Percentiles rank a stretch among this genome's conserved stretches.
Conservation (phyloP, 2,329 filamentous ascomycete species). For the Parastagonospora nodorum region DNA sequence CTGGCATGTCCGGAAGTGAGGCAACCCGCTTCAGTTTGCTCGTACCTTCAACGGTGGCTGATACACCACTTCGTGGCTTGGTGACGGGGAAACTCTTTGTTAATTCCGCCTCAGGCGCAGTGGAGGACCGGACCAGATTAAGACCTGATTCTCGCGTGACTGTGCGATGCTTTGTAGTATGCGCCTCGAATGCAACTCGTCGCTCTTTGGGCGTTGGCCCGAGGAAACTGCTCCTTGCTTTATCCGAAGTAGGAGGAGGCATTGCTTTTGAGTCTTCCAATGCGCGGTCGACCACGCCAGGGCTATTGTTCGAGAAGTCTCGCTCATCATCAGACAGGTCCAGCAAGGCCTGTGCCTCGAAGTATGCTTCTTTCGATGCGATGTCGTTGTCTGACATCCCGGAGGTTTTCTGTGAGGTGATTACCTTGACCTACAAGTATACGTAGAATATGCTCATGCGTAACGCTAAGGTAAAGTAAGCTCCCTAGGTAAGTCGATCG, state of each 20-base stretch:
- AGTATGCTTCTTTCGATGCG: slow-evolving; percentile 35
- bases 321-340: slow-evolving; percentile 37
- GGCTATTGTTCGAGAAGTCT: slow-evolving; percentile 16
- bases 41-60: slow-evolving; percentile 1
- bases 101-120: slow-evolving; percentile 18
- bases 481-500: no score
- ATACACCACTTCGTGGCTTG: slow-evolving; percentile 6
- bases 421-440: background rate
- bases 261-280: slow-evolving; percentile 29
- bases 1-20: slow-evolving; percentile 25
- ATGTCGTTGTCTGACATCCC: slow-evolving; percentile 31
- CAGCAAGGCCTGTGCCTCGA: slow-evolving; percentile 34
- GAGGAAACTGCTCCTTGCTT: slow-evolving; percentile 33
- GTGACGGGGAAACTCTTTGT: slow-evolving; percentile 19
- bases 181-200: slow-evolving; percentile 31
- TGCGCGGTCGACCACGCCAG: slow-evolving; percentile 19
- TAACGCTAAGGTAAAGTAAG: background rate
- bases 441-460: no score
- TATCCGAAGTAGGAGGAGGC: slow-evolving; percentile 17
- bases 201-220: slow-evolving; percentile 38
- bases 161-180: slow-evolving; percentile 21
- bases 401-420: background rate
- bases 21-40: slow-evolving; percentile 25
- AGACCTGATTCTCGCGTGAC: slow-evolving; percentile 8
- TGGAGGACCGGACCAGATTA: slow-evolving; percentile 20